Evolutionary conservation across 2,329 filamentous ascomycete species (phyloP).

Genomic region (Phoma herbarum): DNA sequence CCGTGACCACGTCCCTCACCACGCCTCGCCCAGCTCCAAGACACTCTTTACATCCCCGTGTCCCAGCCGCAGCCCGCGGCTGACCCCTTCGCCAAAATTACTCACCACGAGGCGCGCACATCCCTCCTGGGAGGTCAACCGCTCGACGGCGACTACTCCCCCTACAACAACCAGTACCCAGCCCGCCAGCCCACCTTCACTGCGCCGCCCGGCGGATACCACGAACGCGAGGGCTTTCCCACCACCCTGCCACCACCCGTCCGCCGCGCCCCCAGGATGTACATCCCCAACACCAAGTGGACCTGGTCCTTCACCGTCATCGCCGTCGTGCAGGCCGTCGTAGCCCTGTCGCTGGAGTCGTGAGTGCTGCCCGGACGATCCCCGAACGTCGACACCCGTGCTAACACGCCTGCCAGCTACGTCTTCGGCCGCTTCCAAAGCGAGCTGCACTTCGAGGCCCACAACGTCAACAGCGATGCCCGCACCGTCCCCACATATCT

Average conservation of each 20-base stretch:
- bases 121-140: conserved; percentile 68
- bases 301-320: conserved; percentile 84
- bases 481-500: conserved; percentile 91
- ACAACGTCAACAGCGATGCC: conserved; percentile 54
- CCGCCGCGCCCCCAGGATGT: conserved; percentile 61
- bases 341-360: conserved; percentile 87
- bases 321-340: conserved; percentile 76
- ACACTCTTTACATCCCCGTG: conserved; percentile 27
- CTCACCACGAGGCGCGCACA: conserved; percentile 63
- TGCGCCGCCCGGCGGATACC: conserved; percentile 60
- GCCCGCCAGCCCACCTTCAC: conserved; percentile 49
- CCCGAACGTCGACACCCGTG: not conserved
- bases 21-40: conserved; percentile 21
- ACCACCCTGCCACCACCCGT: conserved; percentile 53
- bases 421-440: conserved; percentile 87
- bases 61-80: conserved; percentile 49
- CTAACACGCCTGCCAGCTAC: conserved; percentile 33
- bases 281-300: conserved; percentile 85
- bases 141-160: conserved; percentile 60
- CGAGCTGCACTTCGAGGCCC: conserved; percentile 57
- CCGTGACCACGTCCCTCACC: conserved; percentile 21
- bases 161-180: conserved; percentile 43
- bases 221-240: conserved; percentile 51
- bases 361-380: conserved; percentile 53
- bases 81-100: conserved; percentile 59